Base-by-base conservation (phyloP, 2,329 filamentous ascomycete species). In the Talaromyces piceae region DNA sequence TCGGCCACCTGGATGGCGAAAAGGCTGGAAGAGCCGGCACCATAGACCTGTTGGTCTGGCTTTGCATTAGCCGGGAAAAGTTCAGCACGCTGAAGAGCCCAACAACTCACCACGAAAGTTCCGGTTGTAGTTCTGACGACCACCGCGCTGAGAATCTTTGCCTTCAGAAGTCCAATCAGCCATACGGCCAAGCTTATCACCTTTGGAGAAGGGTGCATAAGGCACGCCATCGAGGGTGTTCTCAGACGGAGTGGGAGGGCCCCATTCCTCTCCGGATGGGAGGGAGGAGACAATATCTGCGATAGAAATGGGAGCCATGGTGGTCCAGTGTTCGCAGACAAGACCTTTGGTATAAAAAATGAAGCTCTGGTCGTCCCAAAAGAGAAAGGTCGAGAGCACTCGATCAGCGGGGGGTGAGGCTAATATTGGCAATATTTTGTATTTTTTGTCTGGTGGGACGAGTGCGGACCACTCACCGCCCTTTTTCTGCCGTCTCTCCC, bases 121-220 rank as follows among this genome's bases (percentile, higher is more conserved):
- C 61, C 91, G 81, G 72, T 91, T 90, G 73, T 95, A 97, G 67
- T 93, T 88, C 71, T 87, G 84, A 67, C 91, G 79, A 56, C 89
- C 88, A 60, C 87, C 86, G 64, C 90, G 78, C 55, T 79, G 76
- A 61, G 68, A 65, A 60, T 83, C 81, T 75, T 96, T 96, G 30
- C 51, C 51, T 67, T 96, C 93, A 45, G 83, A 67, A 16, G 91
- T 95, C 93, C 93, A 98, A 78, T 98, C 93, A 55, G 93, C 93
- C 91, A 98, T 97, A 70, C 93, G 91, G 66, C 93, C 93, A 54
- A 98, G 79, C 80, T 96, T 97, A 78, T 98, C 93, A 69, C 89
- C 90, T 75, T 98, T 98, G 60, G 91, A 96, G 78, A 93, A 98
- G 55, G 93, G 93, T 62, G 93, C 93, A 72, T 96, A 98, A 33